Conservation (phyloP, 208 protist species). For the Trichomonas vaginalis region DNA sequence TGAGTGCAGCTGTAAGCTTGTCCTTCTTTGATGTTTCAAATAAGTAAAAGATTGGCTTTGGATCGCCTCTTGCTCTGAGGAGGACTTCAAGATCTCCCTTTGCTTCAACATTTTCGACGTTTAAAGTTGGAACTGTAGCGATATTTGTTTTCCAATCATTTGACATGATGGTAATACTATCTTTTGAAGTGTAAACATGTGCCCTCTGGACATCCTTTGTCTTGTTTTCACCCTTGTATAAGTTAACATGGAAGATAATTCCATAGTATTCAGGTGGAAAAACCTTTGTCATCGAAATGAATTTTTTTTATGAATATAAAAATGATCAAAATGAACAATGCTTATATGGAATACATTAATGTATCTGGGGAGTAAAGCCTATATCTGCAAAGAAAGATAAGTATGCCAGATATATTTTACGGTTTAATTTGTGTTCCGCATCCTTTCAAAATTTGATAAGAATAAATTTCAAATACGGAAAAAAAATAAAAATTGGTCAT, state of each 20-base stretch:
- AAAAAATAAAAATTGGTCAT: too few relatives aligned
- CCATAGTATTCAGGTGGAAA: neutral
- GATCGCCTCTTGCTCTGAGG: neutral
- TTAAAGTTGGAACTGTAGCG: neutral
- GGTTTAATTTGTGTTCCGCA: too few relatives aligned
- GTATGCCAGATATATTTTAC: too few relatives aligned
- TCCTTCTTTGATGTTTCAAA: neutral
- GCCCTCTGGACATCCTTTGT: neutral
- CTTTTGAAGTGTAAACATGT: neutral
- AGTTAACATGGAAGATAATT: neutral
- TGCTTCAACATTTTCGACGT: neutral
- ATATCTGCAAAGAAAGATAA: too few relatives aligned
- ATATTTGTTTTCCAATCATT: neutral
- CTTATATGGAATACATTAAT: too few relatives aligned
- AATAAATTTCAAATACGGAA: too few relatives aligned
- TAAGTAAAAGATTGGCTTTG: neutral
- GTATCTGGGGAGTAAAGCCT: too few relatives aligned
- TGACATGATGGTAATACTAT: neutral
- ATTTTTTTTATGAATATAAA: too few relatives aligned
- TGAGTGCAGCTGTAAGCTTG: neutral
- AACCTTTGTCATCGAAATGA: neutral
- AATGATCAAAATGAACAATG: too few relatives aligned
- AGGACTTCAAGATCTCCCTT: neutral
- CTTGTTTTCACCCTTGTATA: neutral
- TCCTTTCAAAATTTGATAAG: too few relatives aligned